A percentile compares a stretch with the other conserved stretches of the same genome.
phyloP scores from a whole-genome alignment of 352 stramenopile species.

The Phytophthora niederhauseri region DNA sequence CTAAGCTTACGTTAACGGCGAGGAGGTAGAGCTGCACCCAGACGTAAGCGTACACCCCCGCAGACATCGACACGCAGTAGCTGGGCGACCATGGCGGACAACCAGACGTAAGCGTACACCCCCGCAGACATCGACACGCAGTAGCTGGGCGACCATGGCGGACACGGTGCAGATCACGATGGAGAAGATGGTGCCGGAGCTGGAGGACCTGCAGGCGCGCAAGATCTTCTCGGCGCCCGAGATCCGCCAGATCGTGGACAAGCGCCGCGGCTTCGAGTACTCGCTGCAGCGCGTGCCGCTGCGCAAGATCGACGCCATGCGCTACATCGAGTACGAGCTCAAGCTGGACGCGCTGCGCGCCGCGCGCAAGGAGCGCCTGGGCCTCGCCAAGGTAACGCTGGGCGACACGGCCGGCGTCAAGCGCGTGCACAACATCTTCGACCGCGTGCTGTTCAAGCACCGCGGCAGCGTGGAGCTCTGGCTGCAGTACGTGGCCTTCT shows the following conservation, averaged over 20 bases:
- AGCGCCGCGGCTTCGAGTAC: constrained; percentile 93
- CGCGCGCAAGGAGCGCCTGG: constrained; percentile 80
- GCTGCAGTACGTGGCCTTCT: constrained; percentile 92
- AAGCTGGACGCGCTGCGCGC: constrained; percentile 90
- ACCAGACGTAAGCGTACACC: too few relatives aligned
- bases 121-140: not conserved
- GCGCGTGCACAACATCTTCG: constrained; percentile 87
- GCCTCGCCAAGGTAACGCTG: constrained; percentile 68
- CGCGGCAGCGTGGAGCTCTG: constrained; percentile 90
- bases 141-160: constrained; percentile 66
- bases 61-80: not conserved
- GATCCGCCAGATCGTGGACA: constrained; percentile 91
- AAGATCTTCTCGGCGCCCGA: constrained; percentile 89
- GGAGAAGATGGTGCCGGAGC: constrained; percentile 95
- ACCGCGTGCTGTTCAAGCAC: constrained; percentile 89
- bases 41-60: too few relatives aligned
- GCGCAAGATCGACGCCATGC: constrained; percentile 92
- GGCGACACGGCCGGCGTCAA: constrained; percentile 75
- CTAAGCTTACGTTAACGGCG: not conserved
- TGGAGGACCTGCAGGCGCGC: constrained; percentile 91
- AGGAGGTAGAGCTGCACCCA: not conserved
- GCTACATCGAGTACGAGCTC: constrained; percentile 95
- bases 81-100: constrained; percentile 86
- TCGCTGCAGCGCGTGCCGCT: constrained; percentile 87
- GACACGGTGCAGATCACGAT: constrained; percentile 94